These are phyloP conservation scores for Ajuga reptans DNA, from an alignment of 305 asterid genomes.

Conservation along the genomic window DNA sequence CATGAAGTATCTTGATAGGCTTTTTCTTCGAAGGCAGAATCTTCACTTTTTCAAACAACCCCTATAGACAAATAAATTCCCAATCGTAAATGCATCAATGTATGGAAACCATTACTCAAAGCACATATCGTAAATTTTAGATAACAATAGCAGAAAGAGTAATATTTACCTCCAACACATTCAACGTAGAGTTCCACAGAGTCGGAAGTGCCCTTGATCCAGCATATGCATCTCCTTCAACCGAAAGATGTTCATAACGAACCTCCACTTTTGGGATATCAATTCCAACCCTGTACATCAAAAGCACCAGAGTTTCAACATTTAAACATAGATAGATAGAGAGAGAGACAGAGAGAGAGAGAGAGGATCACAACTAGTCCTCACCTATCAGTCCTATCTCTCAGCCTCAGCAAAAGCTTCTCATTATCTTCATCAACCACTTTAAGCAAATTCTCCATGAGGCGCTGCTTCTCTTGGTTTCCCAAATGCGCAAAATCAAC, in stretches of 20 bases:
- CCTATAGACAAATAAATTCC: slow-evolving; percentile 33
- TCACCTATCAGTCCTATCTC: slow-evolving; percentile 85
- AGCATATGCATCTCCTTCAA: slow-evolving; percentile 65
- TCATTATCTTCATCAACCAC: slow-evolving; percentile 88
- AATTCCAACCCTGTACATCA: slow-evolving; percentile 58
- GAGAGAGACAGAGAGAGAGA: not conserved
- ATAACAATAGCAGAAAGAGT: not conserved
- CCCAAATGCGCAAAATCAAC: slow-evolving; percentile 72
- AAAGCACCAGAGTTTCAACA: not conserved
- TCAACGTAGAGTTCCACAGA: slow-evolving; percentile 57
- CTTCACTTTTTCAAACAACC: slow-evolving; percentile 57
- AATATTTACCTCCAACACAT: slow-evolving; percentile 55
- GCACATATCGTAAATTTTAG: not conserved
- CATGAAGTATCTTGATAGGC: slow-evolving; percentile 60
- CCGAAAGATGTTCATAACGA: slow-evolving; percentile 57
- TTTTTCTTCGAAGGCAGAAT: slow-evolving; percentile 69
- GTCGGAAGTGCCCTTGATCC: slow-evolving; percentile 97
- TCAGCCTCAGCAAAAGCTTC: slow-evolving; percentile 58
- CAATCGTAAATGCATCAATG: not conserved
- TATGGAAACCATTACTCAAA: not conserved
- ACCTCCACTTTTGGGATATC: slow-evolving; percentile 85
- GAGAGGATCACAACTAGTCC: not conserved
- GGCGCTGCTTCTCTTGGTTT: slow-evolving; percentile 45
- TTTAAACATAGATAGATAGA: not conserved
- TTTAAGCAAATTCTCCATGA: slow-evolving; percentile 52